Percentiles rank a stretch among this genome's conserved stretches.
Evolutionary conservation across 306 rosid genomes (phyloP).

Genomic region (Begonia masoniana): DNA sequence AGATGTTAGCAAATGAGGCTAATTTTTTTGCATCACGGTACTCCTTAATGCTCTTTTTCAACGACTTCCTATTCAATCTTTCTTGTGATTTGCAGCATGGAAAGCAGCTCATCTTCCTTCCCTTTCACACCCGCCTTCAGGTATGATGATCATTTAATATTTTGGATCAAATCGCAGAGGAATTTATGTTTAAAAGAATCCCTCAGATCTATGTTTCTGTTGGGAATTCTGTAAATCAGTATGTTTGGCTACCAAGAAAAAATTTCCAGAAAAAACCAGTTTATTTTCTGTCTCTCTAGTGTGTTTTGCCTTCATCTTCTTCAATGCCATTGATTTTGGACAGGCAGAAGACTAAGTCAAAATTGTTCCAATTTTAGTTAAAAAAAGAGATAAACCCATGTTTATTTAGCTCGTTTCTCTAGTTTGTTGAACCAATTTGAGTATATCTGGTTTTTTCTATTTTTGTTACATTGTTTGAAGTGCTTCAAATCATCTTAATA

Average conservation of each 20-base stretch:
- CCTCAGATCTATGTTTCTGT: neutral
- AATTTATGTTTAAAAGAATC: neutral
- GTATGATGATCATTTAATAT: slow-evolving; percentile 4
- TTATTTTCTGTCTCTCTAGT: no score
- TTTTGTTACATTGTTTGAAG: no score
- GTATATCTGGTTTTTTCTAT: no score
- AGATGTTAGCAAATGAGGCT: slow-evolving; percentile 49
- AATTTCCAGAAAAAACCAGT: neutral
- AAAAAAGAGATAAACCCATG: no score
- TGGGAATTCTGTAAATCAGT: neutral
- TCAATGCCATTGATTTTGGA: neutral
- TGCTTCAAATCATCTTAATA: no score
- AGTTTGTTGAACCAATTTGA: no score
- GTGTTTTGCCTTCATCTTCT: neutral
- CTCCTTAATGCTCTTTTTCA: slow-evolving; percentile 44
- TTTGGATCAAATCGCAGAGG: slow-evolving; percentile 5
- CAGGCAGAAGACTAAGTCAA: neutral
- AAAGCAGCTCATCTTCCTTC: slow-evolving; percentile 64
- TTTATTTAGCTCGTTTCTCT: no score
- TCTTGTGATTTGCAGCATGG: slow-evolving; percentile 47
- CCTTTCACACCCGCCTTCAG: slow-evolving; percentile 9
- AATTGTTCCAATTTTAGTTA: neutral
- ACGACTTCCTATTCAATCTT: slow-evolving; percentile 24
- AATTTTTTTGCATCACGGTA: slow-evolving; percentile 34
- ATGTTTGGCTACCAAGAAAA: neutral